Evolutionary conservation across 352 stramenopile genomes (phyloP), one percentile per base, ranked within the genome.

Genomic region (Pythium apleroticum): DNA sequence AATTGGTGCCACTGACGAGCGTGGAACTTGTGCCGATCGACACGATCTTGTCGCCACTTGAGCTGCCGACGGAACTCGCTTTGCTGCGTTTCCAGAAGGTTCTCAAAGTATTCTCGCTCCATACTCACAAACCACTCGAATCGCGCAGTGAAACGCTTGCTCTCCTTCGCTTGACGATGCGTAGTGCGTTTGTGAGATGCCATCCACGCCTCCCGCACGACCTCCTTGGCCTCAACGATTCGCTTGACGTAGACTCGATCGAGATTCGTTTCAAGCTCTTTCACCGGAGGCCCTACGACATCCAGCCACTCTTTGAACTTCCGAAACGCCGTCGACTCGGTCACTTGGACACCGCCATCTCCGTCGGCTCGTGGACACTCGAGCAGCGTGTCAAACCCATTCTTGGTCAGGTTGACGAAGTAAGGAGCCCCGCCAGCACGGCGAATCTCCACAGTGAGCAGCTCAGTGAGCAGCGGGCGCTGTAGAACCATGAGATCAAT

Each of bases 401-500:
- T 90, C 60, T 92, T 92, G 74, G 90, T 87, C 64, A 92, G 53
- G 49, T 92, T 90, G 31, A 92, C 73, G 4, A 81, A 82, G 65
- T 92, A 92, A 9, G 76, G 71, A 4, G 80, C 65, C 2, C 68
- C 69, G 0, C 77, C 80, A 39, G 68, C 54, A 60, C 76, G 77
- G 12, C 80, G 75, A 53, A 92, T 87, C 37, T 90, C 81, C 1
- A 92, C 70, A 5, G 78, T 90, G 12, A 92, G 68, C 46, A 90
- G 31, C 22, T 88, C 77, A 30, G 66, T 57, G 67, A 88, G 75
- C 24, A 81, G 80, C 35, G 65, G 33, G 2, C 72, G 68, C 46
- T 90, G 84, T n/a, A 86, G 82, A 28, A 76, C 61, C 64, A 90
- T 80, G 22, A 92, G 54, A 65, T 92, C 84, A 28, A 88, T 81